Evolutionary conservation across 306 rosid genomes (phyloP), one percentile per base, ranked within the genome.

Genomic region (Vigna radiata): DNA sequence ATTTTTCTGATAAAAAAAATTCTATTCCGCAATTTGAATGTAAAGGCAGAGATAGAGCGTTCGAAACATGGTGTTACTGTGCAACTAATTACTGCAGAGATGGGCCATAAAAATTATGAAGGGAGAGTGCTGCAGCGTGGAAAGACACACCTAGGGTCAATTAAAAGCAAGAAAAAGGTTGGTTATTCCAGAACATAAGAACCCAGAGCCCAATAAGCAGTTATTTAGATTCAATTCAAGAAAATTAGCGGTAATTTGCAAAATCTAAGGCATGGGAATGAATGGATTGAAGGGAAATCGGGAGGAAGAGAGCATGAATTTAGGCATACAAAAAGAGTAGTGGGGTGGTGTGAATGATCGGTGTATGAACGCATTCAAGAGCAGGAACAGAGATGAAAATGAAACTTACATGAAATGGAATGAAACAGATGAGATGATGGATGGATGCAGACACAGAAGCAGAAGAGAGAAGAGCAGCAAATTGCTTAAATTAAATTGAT

Each of bases 401-500:
- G 54, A 68, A 77, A 85, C 78, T 77, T 73, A 75, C 81, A 61
- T 36, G 44, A 39, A 39, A 7, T 73, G 61, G 19, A 82, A 62
- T 1, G 54, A 54, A 71, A 70, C 25, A 23, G 59, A 60, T 54
- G 50, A 63, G 65, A 60, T 53, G 41, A 63, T 52, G 75, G 18
- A 21, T 16, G 54, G 54, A 36, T 25, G 27, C 27, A 2, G 50
- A 48, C 19, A 60, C 11, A 31, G 19, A 19, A 55, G 55, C 46
- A 58, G 47, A 47, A 44, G 21, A 25, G 48, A 75, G 2, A 16
- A 16, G 3, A 27, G 19, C 12, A 62, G 18, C 72, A 71, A 58
- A 69, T 19, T 76, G 60, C 15, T 29, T 6, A 62, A 37, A 48
- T 13, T 19, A 31, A 39, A 71, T n/a, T 19, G 27, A 25, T 25